phyloP scores from a whole-genome alignment of 192 early-diverging fungal genomes.

The Backusella westeae region DNA sequence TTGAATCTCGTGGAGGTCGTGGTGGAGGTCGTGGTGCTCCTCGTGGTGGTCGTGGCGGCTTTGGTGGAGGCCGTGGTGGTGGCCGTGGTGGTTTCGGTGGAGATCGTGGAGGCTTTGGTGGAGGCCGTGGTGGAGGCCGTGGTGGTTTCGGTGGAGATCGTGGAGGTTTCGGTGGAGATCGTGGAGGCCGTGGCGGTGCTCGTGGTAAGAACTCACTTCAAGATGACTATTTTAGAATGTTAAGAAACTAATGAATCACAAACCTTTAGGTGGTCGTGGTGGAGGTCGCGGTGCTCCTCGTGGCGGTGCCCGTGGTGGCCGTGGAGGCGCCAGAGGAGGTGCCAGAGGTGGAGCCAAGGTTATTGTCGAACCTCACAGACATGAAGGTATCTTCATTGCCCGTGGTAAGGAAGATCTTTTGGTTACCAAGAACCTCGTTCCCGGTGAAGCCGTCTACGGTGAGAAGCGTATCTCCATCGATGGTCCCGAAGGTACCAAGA shows the following conservation, averaged over 20 bases:
- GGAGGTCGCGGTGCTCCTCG: constrained; percentile 47
- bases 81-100: constrained; percentile 34
- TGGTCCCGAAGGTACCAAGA: constrained; percentile 91
- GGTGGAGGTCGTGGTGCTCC: constrained; percentile 17
- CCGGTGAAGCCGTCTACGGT: constrained; percentile 95
- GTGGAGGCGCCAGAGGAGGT: constrained; percentile 62
- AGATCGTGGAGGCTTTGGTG: neutral
- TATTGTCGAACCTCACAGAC: constrained; percentile 95
- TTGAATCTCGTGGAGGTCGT: constrained; percentile 24
- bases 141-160: constrained; percentile 28
- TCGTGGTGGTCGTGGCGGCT: constrained; percentile 39
- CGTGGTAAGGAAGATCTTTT: constrained; percentile 98
- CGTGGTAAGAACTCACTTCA: constrained; percentile 27
- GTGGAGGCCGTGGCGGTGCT: constrained; percentile 47
- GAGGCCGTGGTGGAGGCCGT: neutral
- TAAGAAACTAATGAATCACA: too few species aligned
- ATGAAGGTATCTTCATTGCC: constrained; percentile 93
- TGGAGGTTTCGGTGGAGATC: too few species aligned
- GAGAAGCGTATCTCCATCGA: constrained; percentile 98
- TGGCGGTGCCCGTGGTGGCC: constrained; percentile 40
- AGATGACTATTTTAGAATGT: too few species aligned
- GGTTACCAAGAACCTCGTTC: constrained; percentile 97
- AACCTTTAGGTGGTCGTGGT: constrained; percentile 39
- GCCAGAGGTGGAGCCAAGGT: constrained; percentile 92
- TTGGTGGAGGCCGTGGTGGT: constrained; percentile 42